Evolutionary conservation across 768 basidiomycete genomes (phyloP).

Genomic region (Russula virescens): DNA sequence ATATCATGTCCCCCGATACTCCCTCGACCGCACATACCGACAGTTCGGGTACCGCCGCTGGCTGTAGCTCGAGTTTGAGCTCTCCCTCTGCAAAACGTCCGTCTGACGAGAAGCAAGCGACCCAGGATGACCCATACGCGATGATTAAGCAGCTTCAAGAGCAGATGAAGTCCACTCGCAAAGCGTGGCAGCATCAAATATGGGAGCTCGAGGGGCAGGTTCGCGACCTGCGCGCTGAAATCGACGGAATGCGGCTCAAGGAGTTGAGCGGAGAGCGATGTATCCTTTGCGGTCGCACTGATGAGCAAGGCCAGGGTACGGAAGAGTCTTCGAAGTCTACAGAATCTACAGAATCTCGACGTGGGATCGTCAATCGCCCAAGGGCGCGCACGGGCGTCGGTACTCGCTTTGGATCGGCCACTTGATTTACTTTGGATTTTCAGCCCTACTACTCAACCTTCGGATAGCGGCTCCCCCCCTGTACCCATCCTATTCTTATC

Average conservation of each 20-base stretch:
- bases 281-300: constrained; percentile 54
- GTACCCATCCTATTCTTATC: constrained; percentile 16
- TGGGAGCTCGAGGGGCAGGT: constrained; percentile 74
- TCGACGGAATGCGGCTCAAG: constrained; percentile 48
- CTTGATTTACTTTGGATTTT: constrained; percentile 30
- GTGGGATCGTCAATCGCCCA: constrained; percentile 54
- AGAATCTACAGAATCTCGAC: neutral
- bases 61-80: constrained; percentile 30
- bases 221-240: constrained; percentile 61
- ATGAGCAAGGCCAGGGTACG: neutral
- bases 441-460: neutral
- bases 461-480: neutral
- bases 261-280: constrained; percentile 44
- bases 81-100: constrained; percentile 31
- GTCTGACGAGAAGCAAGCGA: constrained; percentile 32
- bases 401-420: constrained; percentile 55
- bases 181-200: constrained; percentile 65
- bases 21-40: constrained; percentile 40
- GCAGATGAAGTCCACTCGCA: constrained; percentile 50
- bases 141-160: constrained; percentile 54
- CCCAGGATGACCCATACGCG: constrained; percentile 39
- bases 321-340: neutral
- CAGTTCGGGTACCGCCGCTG: constrained; percentile 44
- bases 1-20: constrained; percentile 31
- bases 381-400: constrained; percentile 62